Conservation (phyloP, 225 moss, liverwort and hornwort genomes). For the Sphagnum tenellum region DNA sequence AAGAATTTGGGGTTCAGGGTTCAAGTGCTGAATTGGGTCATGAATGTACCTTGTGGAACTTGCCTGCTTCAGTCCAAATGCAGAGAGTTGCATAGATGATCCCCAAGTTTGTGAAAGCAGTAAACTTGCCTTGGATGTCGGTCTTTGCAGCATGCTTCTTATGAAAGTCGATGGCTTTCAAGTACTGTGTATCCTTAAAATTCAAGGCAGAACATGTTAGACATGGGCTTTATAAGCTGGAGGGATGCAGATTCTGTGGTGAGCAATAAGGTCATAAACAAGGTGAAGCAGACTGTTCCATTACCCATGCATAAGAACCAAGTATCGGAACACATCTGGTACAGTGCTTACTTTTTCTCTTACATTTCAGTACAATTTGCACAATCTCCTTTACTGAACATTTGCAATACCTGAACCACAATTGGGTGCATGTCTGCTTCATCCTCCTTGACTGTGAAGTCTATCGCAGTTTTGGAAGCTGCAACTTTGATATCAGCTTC, state of each 20-base stretch:
- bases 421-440: slow-evolving; percentile 3
- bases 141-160: slow-evolving; percentile 35
- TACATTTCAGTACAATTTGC: too few relatives aligned
- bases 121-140: slow-evolving; percentile 50
- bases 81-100: slow-evolving; percentile 65
- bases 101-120: slow-evolving; percentile 71
- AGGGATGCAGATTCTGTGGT: too few relatives aligned
- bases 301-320: too few relatives aligned
- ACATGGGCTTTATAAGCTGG: too few relatives aligned
- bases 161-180: slow-evolving; percentile 39
- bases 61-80: slow-evolving; percentile 72
- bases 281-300: too few relatives aligned
- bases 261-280: too few relatives aligned
- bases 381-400: too few relatives aligned
- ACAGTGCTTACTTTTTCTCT: too few relatives aligned
- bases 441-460: slow-evolving; percentile 7
- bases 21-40: neutral
- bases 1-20: neutral
- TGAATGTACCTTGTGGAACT: slow-evolving; percentile 57
- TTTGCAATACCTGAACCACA: too few relatives aligned
- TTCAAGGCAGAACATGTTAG: too few relatives aligned
- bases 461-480: slow-evolving; percentile 7
- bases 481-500: slow-evolving; percentile 58
- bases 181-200: slow-evolving; percentile 20
- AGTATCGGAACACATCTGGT: too few relatives aligned